A percentile compares a stretch with the other conserved stretches of the same genome.
Conservation (phyloP, 305 asterid species). For the Plantago rigida region DNA sequence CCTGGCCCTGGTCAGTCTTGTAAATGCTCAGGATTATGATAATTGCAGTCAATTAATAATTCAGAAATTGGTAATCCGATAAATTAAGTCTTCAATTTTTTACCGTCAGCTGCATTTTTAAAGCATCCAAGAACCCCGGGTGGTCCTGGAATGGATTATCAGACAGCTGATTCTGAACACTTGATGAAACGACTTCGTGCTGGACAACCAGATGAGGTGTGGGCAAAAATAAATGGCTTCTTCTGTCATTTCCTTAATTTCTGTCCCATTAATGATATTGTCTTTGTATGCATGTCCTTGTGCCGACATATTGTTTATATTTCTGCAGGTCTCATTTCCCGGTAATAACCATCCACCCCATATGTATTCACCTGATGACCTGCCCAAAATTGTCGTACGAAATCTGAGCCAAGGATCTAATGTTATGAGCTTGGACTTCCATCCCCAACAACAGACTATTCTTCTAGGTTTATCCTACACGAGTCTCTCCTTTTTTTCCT, state of each 20-base stretch:
- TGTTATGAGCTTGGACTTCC: slow-evolving; percentile 98
- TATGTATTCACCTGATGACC: slow-evolving; percentile 76
- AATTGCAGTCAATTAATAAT: slow-evolving; percentile 9
- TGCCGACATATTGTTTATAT: slow-evolving; percentile 21
- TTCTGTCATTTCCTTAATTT: slow-evolving; percentile 11
- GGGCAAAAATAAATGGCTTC: slow-evolving; percentile 24
- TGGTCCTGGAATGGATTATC: slow-evolving; percentile 89
- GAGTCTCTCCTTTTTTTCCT: slow-evolving; percentile 8
- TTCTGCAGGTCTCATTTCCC: slow-evolving; percentile 67
- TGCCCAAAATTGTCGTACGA: slow-evolving; percentile 74
- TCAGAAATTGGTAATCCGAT: slow-evolving; percentile 7
- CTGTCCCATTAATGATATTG: neutral
- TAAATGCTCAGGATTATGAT: slow-evolving; percentile 16
- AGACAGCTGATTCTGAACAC: slow-evolving; percentile 88
- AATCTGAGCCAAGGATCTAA: slow-evolving; percentile 88
- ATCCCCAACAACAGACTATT: slow-evolving; percentile 86
- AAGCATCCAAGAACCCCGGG: slow-evolving; percentile 72
- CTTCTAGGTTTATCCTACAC: slow-evolving; percentile 58
- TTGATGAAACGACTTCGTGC: slow-evolving; percentile 80
- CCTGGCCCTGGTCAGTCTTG: slow-evolving; percentile 62
- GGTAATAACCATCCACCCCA: slow-evolving; percentile 68
- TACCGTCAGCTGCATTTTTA: slow-evolving; percentile 52
- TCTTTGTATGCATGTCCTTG: slow-evolving; percentile 16
- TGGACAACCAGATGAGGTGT: slow-evolving; percentile 88
- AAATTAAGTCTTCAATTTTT: slow-evolving; percentile 12